These are phyloP conservation scores for Trypanosoma lewisi DNA, from an alignment of 208 protist genomes.

Conservation along the genomic window DNA sequence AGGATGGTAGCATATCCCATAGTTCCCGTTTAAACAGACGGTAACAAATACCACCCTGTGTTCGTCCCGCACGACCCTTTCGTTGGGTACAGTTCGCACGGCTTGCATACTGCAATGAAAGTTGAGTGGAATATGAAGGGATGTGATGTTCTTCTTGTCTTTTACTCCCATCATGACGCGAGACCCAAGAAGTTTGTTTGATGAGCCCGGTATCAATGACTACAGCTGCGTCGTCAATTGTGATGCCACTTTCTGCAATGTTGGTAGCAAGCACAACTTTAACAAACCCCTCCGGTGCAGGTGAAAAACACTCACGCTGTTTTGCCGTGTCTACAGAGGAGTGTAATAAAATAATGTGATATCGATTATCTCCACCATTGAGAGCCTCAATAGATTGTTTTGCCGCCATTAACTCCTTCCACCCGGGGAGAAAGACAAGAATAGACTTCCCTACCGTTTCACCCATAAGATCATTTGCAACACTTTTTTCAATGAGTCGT, in stretches of 20 bases:
- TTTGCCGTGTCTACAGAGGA: constrained; percentile 71
- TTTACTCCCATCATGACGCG: not conserved
- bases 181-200: constrained; percentile 86
- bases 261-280: constrained; percentile 97
- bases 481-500: constrained; percentile 54
- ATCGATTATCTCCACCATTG: constrained; percentile 21
- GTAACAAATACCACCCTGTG: constrained; percentile 97
- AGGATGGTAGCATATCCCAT: constrained; percentile 60
- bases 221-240: constrained; percentile 94
- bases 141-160: constrained; percentile 58
- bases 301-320: constrained; percentile 91
- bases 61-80: constrained; percentile 98
- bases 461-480: constrained; percentile 43
- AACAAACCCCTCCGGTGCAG: constrained; percentile 59
- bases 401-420: constrained; percentile 94
- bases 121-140: constrained; percentile 74
- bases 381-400: constrained; percentile 64
- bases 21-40: constrained; percentile 91
- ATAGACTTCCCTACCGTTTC: constrained; percentile 89
- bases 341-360: constrained; percentile 88
- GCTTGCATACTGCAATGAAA: constrained; percentile 83
- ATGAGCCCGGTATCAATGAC: constrained; percentile 95
- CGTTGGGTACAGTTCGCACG: constrained; percentile 97
- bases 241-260: constrained; percentile 97
- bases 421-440: constrained; percentile 99